Base-by-base conservation (phyloP, 1,284 basidiomycete genomes). In the Ustilago lituana region DNA sequence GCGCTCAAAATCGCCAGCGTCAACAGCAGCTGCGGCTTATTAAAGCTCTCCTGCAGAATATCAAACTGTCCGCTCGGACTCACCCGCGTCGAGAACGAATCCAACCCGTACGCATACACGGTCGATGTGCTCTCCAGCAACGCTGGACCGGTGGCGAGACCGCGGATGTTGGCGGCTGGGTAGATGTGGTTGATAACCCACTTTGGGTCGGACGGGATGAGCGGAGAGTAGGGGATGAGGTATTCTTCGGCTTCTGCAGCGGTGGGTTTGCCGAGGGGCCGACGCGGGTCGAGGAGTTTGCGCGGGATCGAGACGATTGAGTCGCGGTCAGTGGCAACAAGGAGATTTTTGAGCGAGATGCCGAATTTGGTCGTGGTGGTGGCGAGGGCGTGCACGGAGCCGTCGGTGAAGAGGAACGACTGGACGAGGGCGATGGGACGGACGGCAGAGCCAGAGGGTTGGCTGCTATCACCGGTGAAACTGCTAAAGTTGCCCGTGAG, bases 41-140 rank as follows among this genome's bases (percentile, higher is more conserved):
- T 98, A 84, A 98, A 98, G 11, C 51, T 61, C 8, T 69, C 67
- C 88, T 77, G 86, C 87, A 83, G 92, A 88, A 79, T 87, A 79
- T 98, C 95, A 78, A 98, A 98, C 23, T 92, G 93, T 23, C 89
- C 89, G 3, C 91, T 93, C 0, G 96, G 93, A 33, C 91, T 87
- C 4, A 93, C 86, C 14, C 92, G 87, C 6, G 91, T 91, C 26
- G 88, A 84, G 85, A 97, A 95, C 64, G 94, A 84, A 83, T 98
- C 95, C 14, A 94, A 85, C 5, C 94, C 94, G 69, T 89, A 88
- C 0, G 89, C 88, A 72, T 97, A 89, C 10, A 98, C 87, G n/a
- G 96, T 84, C 0, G 91, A 91, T 0, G 94, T 97, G 5, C 91
- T 94, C 83, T 98, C 95, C 27, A 98, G 87, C 3, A 92, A 86